These are phyloP conservation scores for Hymenoscyphus fraxineus DNA, from an alignment of 2,329 filamentous ascomycete species.

Conservation along the genomic window DNA sequence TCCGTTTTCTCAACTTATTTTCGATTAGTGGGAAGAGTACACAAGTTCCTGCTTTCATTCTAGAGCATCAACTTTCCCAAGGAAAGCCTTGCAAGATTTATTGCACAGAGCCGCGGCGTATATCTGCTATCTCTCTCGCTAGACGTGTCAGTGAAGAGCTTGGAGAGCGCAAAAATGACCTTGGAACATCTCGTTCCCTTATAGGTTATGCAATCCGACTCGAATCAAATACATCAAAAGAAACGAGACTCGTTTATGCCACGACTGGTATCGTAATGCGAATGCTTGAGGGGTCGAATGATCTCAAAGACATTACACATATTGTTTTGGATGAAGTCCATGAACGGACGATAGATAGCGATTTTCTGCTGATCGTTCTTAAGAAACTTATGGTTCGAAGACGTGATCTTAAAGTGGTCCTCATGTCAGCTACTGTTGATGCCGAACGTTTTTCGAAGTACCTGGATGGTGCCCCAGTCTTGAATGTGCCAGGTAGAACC, in stretches of 20 bases:
- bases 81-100: constrained; percentile 87
- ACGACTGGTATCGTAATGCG: constrained; percentile 93
- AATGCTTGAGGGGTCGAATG: constrained; percentile 87
- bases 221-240: constrained; percentile 77
- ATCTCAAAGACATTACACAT: constrained; percentile 86
- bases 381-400: constrained; percentile 72
- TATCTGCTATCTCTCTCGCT: constrained; percentile 92
- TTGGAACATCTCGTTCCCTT: constrained; percentile 78
- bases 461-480: constrained; percentile 76
- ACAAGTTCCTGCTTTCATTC: constrained; percentile 88
- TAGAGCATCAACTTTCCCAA: constrained; percentile 80
- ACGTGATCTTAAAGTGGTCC: constrained; percentile 81
- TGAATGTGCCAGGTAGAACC: constrained; percentile 88
- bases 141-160: constrained; percentile 92
- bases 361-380: constrained; percentile 90
- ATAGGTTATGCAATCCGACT: constrained; percentile 93
- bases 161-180: constrained; percentile 75
- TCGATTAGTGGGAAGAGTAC: constrained; percentile 80
- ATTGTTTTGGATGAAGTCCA: constrained; percentile 97
- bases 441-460: constrained; percentile 88
- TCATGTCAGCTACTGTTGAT: constrained; percentile 98
- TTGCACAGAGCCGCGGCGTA: constrained; percentile 90
- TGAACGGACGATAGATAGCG: constrained; percentile 92
- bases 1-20: constrained; percentile 6
- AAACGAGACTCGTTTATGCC: constrained; percentile 85